Conservation (phyloP, 139 green algal genomes). For the Dunaliella sp. region DNA sequence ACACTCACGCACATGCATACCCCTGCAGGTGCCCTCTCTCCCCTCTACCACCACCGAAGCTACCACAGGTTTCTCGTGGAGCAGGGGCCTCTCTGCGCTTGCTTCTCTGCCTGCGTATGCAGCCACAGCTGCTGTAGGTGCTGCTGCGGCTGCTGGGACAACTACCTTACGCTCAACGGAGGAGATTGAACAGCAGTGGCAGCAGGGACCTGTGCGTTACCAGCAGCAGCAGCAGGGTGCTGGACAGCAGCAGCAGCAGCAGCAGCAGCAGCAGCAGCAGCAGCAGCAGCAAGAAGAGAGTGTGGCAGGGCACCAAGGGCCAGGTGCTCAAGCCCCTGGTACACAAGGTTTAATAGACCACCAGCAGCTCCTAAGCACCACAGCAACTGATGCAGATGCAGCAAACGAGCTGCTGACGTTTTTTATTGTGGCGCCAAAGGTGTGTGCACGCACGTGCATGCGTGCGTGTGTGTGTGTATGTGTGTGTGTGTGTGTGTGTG, state of each 20-base stretch:
- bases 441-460: too few species aligned
- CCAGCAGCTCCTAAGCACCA: too few species aligned
- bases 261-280: background rate
- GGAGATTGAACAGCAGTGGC: too few species aligned
- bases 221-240: too few species aligned
- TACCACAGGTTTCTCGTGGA: conserved; percentile 1
- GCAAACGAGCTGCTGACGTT: background rate
- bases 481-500: too few species aligned
- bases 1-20: too few species aligned
- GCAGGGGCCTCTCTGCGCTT: background rate
- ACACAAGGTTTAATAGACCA: too few species aligned
- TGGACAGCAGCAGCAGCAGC: background rate
- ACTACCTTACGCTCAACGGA: too few species aligned
- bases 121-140: background rate
- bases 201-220: background rate
- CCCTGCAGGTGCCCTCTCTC: conserved; percentile 35
- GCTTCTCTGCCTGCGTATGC: background rate
- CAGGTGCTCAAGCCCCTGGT: too few species aligned
- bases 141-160: background rate
- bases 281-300: background rate
- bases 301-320: too few species aligned
- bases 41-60: conserved; percentile 13
- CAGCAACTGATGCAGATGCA: background rate
- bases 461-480: too few species aligned
- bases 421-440: background rate